Base-by-base conservation (phyloP, 2,329 filamentous ascomycete genomes). In the Stagonosporopsis rhizophila region DNA sequence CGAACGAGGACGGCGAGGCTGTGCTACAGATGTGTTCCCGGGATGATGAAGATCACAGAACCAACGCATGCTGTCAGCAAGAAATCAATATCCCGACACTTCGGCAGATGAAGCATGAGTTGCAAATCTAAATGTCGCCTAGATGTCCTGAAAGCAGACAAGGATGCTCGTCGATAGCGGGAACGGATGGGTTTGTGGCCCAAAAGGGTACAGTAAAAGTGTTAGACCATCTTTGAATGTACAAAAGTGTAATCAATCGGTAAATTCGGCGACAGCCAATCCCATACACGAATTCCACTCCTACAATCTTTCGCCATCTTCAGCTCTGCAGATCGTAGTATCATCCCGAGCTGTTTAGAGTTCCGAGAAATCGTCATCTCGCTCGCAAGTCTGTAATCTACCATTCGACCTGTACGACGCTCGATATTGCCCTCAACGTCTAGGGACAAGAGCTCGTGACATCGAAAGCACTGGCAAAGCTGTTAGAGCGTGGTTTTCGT, bases 1-100 rank as follows among this genome's bases (percentile, higher is more conserved):
- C 63, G 59, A 70, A 69, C 66, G 41, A 56, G 42, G 46, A 58
- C 49, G 40, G 51, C 48, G 41, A 60, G 57, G 52, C 61, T 58
- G 55, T 58, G 42, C 37, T 48, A 48, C 45, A 51, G 52, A 55
- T 55, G 52, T 52, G 52, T 40, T 56, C 19, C 52, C 23, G 47
- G 49, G 51, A 55, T 57, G 30, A 37, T 35, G 44, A 27, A 25
- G 46, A 56, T 47, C 48, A 44, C 44, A 45, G 11, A 34, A 44
- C 25, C 22, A 37, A 50, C 27, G 28, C 27, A 52, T 22, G 48
- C 47, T 20, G 44, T 56, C 44, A 52, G 37, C 47, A 38, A 38
- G 38, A 27, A 11, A 35, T 42, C 37, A 39, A 39, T 44, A 23
- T 40, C 23, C 53, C 47, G 42, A 42, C 1, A 32, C 35, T 35